Evolutionary conservation across 805 yeast species (phyloP).

Genomic region (Yamadazyma phyllophila): DNA sequence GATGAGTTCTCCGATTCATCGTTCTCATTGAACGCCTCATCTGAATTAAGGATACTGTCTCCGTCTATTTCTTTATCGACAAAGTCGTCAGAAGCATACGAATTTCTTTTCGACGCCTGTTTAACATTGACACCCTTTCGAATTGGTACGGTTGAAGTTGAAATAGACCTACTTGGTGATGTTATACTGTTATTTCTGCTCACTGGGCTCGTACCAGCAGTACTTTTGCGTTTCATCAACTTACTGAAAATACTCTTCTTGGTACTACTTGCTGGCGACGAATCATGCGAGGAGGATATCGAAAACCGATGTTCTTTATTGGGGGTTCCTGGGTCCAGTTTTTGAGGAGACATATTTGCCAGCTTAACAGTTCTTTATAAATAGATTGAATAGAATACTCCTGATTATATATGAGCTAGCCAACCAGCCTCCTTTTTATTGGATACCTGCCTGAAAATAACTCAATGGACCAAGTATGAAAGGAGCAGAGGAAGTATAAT

Average conservation of each 20-base stretch:
- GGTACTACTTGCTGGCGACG: background rate
- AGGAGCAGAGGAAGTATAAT: no score
- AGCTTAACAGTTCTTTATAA: no score
- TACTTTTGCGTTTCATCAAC: slow-evolving; percentile 9
- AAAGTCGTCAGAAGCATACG: slow-evolving; percentile 1
- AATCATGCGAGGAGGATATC: background rate
- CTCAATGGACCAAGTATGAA: no score
- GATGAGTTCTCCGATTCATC: slow-evolving; percentile 7
- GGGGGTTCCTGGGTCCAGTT: background rate
- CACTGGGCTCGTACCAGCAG: background rate
- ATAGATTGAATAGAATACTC: no score
- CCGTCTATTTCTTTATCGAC: slow-evolving; percentile 19
- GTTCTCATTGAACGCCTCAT: slow-evolving; percentile 15
- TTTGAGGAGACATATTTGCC: slow-evolving; percentile 2
- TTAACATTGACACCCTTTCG: background rate
- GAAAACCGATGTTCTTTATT: background rate
- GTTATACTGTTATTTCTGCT: background rate
- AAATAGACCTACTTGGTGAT: background rate
- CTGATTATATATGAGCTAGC: no score
- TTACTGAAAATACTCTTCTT: slow-evolving; percentile 13
- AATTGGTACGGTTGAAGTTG: background rate
- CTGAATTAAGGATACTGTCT: slow-evolving; percentile 22
- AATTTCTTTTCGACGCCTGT: background rate
- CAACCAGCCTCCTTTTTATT: background rate
- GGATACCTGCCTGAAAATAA: background rate